phyloP scores from a whole-genome alignment of 345 rosid species.

The Durio zibethinus region DNA sequence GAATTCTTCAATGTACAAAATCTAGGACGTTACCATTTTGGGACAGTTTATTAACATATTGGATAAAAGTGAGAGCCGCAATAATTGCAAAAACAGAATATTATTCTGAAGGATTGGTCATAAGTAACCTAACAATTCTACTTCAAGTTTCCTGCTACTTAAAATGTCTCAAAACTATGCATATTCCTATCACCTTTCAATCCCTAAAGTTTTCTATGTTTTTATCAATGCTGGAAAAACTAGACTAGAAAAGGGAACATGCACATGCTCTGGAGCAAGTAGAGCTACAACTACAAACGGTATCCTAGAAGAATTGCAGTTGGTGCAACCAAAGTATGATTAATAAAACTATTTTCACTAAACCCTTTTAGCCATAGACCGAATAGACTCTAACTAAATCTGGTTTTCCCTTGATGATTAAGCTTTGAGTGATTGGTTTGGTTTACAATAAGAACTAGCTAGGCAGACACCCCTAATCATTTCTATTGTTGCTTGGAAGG shows the following conservation, averaged over 20 bases:
- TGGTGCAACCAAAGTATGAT: neutral
- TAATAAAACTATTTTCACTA: neutral
- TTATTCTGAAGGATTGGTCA: too few species aligned
- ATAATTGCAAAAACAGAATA: too few species aligned
- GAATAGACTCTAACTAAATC: neutral
- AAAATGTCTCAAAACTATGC: neutral
- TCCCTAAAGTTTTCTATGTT: neutral
- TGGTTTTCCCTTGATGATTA: slow-evolving; percentile 1
- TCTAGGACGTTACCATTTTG: too few species aligned
- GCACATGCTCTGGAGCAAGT: neutral
- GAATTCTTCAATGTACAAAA: too few species aligned
- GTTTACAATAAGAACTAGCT: neutral
- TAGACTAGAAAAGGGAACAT: neutral
- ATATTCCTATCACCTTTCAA: neutral
- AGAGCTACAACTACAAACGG: neutral
- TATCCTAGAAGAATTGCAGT: neutral
- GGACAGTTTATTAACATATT: too few species aligned
- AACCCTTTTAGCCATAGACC: neutral
- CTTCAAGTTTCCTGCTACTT: neutral
- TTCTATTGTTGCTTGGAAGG: slow-evolving; percentile 2
- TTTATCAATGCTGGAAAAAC: neutral
- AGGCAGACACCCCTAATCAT: neutral
- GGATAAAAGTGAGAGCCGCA: too few species aligned
- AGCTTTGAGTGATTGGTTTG: neutral
- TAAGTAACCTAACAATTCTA: too few species aligned